Percentiles rank a stretch among this genome's conserved stretches.
These are phyloP conservation scores for Diaporthe australafricana DNA, from an alignment of 2,329 filamentous ascomycete species.

Conservation along the genomic window DNA sequence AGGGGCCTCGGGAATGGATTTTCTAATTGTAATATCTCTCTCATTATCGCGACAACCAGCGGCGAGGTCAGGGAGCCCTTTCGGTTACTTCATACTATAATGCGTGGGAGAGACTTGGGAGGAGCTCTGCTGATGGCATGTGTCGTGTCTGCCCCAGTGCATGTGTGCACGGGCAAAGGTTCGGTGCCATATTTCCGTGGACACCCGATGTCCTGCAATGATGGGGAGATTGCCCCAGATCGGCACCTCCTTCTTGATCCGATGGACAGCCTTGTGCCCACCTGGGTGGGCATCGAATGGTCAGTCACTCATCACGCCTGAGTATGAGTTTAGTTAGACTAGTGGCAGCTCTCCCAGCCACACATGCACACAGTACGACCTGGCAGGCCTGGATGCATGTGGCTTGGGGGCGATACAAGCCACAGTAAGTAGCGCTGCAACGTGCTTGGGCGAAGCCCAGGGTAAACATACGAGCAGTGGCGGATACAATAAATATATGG, in stretches of 20 bases:
- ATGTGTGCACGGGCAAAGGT: background rate
- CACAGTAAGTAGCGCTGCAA: background rate
- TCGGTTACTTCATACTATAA: too few species aligned
- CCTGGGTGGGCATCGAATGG: background rate
- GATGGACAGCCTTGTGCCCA: background rate
- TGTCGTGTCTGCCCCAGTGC: background rate
- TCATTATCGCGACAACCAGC: background rate
- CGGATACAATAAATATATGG: background rate
- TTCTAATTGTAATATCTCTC: too few species aligned
- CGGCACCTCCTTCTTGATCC: background rate
- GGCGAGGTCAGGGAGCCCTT: too few species aligned
- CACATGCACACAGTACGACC: too few species aligned
- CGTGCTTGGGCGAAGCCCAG: constrained; percentile 8
- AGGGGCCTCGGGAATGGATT: background rate
- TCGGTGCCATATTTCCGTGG: background rate
- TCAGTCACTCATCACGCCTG: background rate
- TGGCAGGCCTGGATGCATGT: background rate
- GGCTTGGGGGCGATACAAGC: background rate
- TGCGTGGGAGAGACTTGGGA: too few species aligned
- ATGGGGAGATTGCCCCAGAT: constrained; percentile 6
- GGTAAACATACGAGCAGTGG: background rate
- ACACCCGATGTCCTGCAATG: background rate
- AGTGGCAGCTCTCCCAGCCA: too few species aligned
- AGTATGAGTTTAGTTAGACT: too few species aligned
- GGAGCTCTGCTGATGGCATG: too few species aligned